phyloP scores from a whole-genome alignment of 192 early-diverging fungal species.

The Entomortierella beljakovae region DNA sequence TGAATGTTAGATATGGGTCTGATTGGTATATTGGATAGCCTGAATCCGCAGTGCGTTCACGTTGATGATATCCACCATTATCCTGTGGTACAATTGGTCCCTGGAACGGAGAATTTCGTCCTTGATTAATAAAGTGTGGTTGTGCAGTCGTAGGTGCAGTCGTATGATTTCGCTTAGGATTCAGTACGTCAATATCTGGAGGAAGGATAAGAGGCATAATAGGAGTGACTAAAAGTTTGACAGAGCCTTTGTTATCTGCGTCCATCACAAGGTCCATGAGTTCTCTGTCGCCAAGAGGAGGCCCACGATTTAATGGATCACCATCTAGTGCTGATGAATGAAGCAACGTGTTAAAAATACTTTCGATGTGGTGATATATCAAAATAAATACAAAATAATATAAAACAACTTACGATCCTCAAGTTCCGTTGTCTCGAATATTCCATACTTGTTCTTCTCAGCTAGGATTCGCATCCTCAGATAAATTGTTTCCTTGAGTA shows the following conservation, averaged over 20 bases:
- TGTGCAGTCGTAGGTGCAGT: slow-evolving; percentile 13
- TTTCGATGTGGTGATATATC: background rate
- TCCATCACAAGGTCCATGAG: slow-evolving; percentile 30
- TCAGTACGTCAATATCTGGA: slow-evolving; percentile 44
- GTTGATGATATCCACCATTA: slow-evolving; percentile 29
- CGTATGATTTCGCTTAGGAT: slow-evolving; percentile 38
- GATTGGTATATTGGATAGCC: slow-evolving; percentile 12
- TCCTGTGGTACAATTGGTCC: slow-evolving; percentile 10
- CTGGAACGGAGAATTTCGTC: slow-evolving; percentile 39
- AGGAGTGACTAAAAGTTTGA: slow-evolving; percentile 44
- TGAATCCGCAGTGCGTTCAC: slow-evolving; percentile 37
- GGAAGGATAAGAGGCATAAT: slow-evolving; percentile 50
- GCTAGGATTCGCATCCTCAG: slow-evolving; percentile 50
- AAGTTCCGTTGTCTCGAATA: slow-evolving; percentile 49
- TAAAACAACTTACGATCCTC: slow-evolving; percentile 34
- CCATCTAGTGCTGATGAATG: slow-evolving; percentile 16
- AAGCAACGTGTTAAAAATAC: background rate
- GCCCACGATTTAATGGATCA: slow-evolving; percentile 26
- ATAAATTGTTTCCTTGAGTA: slow-evolving; percentile 53
- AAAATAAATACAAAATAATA: background rate
- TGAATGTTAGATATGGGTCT: slow-evolving; percentile 32
- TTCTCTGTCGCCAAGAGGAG: slow-evolving; percentile 29
- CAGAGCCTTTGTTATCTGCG: slow-evolving; percentile 40
- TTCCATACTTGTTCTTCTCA: slow-evolving; percentile 54
- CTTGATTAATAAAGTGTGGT: slow-evolving; percentile 15